These are phyloP conservation scores for Pontederia crassipes DNA, from an alignment of 176 grass and related monocot species.

Conservation along the genomic window DNA sequence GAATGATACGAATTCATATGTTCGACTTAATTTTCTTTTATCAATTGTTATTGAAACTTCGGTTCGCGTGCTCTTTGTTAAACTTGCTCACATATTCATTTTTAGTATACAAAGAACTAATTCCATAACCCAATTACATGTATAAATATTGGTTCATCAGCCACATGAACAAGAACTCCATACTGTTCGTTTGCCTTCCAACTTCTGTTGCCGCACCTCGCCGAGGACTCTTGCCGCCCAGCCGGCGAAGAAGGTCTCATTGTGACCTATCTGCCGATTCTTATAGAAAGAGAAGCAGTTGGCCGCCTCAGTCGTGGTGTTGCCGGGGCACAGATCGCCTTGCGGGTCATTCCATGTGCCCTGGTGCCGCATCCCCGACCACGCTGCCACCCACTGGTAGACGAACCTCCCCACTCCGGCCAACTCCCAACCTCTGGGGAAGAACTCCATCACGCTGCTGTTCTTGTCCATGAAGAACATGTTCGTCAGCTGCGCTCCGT, in stretches of 20 bases:
- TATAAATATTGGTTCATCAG: too few species aligned
- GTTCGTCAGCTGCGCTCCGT: conserved; percentile 8
- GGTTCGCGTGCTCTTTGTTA: too few species aligned
- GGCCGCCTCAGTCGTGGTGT: not conserved
- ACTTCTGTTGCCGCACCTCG: not conserved
- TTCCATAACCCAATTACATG: too few species aligned
- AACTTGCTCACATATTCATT: too few species aligned
- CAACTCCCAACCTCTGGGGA: conserved; percentile 10
- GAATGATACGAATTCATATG: too few species aligned
- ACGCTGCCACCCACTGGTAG: not conserved
- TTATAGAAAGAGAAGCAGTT: conserved; percentile 10
- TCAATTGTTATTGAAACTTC: too few species aligned
- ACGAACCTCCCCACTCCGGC: conserved; percentile 4
- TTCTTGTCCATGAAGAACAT: conserved; percentile 23
- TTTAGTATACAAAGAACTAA: too few species aligned
- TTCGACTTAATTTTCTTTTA: too few species aligned
- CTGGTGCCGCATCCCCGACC: conserved; percentile 7
- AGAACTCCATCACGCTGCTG: conserved; percentile 20
- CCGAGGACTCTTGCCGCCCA: conserved; percentile 2
- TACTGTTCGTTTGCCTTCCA: too few species aligned
- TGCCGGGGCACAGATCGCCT: not conserved
- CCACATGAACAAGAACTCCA: too few species aligned
- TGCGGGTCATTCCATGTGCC: conserved; percentile 17
- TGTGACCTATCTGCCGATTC: not conserved
- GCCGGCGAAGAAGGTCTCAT: conserved; percentile 7